Conservation (phyloP, 2,329 filamentous ascomycete species). For the Thelonectria rubi region DNA sequence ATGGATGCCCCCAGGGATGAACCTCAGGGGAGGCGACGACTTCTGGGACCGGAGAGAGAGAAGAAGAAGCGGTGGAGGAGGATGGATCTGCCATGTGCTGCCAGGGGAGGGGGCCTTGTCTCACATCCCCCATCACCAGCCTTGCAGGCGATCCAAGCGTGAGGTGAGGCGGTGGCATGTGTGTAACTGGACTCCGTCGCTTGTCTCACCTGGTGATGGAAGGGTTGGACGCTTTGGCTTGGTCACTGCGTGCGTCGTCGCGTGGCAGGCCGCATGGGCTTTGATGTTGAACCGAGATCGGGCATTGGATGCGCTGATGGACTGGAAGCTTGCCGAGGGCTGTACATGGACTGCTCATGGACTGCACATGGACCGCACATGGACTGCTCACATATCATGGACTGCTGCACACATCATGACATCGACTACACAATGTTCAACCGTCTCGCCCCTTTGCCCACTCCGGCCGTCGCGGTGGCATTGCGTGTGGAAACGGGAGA, state of each 20-base stretch:
- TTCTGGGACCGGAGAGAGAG: not conserved
- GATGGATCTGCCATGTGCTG: constrained; percentile 41
- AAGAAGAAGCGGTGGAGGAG: constrained; percentile 28
- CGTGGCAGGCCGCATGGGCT: constrained; percentile 12
- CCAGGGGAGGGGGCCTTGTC: constrained; percentile 38
- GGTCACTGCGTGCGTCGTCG: constrained; percentile 16
- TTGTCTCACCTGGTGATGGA: not conserved
- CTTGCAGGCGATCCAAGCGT: constrained; percentile 37
- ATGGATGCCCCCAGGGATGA: constrained; percentile 20
- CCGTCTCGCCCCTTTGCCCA: constrained; percentile 14
- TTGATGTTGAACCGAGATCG: constrained; percentile 4
- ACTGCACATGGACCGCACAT: too few relatives aligned
- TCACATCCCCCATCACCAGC: constrained; percentile 38
- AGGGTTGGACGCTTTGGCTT: constrained; percentile 7
- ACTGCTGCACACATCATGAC: too few relatives aligned
- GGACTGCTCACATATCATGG: too few relatives aligned
- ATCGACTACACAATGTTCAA: too few relatives aligned
- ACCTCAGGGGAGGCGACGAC: constrained; percentile 3
- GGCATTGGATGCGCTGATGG: not conserved
- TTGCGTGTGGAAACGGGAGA: constrained; percentile 30
- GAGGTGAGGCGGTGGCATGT: not conserved
- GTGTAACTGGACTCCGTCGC: not conserved
- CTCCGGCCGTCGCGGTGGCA: constrained; percentile 34
- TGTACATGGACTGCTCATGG: too few relatives aligned
- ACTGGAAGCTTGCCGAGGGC: not conserved